These are phyloP conservation scores for Teunomyces panamensis DNA, from an alignment of 805 yeast species.

Conservation along the genomic window DNA sequence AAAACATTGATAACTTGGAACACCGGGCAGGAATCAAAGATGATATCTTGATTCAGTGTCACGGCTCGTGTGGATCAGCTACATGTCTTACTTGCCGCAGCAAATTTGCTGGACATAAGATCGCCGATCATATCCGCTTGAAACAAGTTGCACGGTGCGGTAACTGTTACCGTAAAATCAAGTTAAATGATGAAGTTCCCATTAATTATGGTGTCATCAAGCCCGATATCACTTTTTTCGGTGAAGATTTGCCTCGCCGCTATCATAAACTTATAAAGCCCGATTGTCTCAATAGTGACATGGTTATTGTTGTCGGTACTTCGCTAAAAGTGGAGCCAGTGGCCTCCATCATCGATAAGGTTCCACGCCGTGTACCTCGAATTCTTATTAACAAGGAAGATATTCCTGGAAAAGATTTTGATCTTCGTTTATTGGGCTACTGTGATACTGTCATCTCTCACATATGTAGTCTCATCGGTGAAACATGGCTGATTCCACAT, in stretches of 20 bases:
- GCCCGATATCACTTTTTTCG: conserved; percentile 87
- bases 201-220: conserved; percentile 57
- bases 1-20: conserved; percentile 44
- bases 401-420: conserved; percentile 35
- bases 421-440: conserved; percentile 36
- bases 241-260: conserved; percentile 56
- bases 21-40: conserved; percentile 51
- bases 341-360: conserved; percentile 35
- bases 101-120: conserved; percentile 47
- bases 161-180: conserved; percentile 25
- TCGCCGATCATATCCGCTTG: conserved; percentile 46
- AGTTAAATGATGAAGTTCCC: conserved; percentile 21
- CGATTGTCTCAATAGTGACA: conserved; percentile 72
- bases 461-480: conserved; percentile 28
- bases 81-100: conserved; percentile 75
- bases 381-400: conserved; percentile 39
- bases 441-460: conserved; percentile 41
- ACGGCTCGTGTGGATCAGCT: conserved; percentile 73
- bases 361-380: conserved; percentile 36
- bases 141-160: conserved; percentile 56
- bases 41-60: conserved; percentile 69
- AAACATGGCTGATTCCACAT: conserved; percentile 23
- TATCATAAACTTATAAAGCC: conserved; percentile 32
- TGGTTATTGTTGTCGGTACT: conserved; percentile 80
- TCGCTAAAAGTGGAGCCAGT: conserved; percentile 66